Base-by-base conservation (phyloP, 768 basidiomycete genomes). In the Leccinum incarnatum region DNA sequence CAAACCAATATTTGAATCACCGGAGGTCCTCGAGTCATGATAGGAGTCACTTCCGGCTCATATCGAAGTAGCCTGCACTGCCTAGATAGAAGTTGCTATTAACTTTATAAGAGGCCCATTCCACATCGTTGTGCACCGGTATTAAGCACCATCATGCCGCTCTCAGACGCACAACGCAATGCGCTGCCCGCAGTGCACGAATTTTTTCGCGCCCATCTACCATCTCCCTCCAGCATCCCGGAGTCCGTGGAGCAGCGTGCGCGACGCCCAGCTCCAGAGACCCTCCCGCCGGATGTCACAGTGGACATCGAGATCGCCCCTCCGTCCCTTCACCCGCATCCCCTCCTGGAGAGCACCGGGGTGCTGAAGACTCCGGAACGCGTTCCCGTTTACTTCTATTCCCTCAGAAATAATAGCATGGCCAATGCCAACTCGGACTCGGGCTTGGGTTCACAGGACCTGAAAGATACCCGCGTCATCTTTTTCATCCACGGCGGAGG, bases 401-500 rank as follows among this genome's bases (percentile, higher is more conserved):
- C 61, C 34, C 61, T 62, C 45, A 15, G 14, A 21, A 17, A 19
- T 25, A 17, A 19, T 25, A 36, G 57, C 23, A 2, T 1, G 10
- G 5, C 34, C 2, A 29, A 27, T n/a, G 17, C 15, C n/a, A 34
- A n/a, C 51, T 34, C 51, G 12, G 19, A 21, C n/a, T 27, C 51
- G 17, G n/a, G 17, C 29, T 40, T n/a, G 37, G 17, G n/a, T 40
- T n/a, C 37, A 40, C 37, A 40, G 17, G 37, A 40, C 17, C 17
- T 4, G 27, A 8, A 49, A 5, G 36, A 57, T 0, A 59, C 58
- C 11, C 58, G 29, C n/a, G 61, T 68, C 53, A 54, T 72, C 36
- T 62, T 70, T 56, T 63, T 60, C 49, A 53, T 69, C 21, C 69
- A 72, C 17, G 68, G 70, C 5, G 69, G 69, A 11, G 69, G 54